These are phyloP conservation scores for Teratosphaeria pseudoeucalypti DNA, from an alignment of 2,329 filamentous ascomycete species.

Conservation along the genomic window DNA sequence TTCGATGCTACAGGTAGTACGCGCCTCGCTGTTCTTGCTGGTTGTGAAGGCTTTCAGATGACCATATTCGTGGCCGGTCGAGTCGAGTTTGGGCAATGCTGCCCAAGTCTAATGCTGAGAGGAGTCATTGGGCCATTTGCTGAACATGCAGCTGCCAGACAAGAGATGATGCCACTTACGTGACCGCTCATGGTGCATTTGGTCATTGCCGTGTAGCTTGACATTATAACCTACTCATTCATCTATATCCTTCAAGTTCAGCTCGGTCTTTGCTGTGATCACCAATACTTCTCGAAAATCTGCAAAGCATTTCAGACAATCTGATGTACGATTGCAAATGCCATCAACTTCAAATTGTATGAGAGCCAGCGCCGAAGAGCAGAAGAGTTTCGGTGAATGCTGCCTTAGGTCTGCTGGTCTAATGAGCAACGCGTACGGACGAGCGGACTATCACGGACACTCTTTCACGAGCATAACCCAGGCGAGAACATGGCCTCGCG, in stretches of 20 bases:
- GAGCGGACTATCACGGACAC: background rate
- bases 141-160: background rate
- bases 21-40: background rate
- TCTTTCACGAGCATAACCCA: background rate
- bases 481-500: background rate
- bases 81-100: background rate
- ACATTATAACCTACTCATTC: background rate
- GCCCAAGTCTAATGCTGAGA: background rate
- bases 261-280: too few relatives aligned
- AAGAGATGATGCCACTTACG: background rate
- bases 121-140: background rate
- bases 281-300: background rate
- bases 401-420: background rate
- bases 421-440: background rate
- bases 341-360: background rate
- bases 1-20: background rate
- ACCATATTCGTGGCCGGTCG: background rate
- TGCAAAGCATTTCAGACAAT: background rate
- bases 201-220: background rate
- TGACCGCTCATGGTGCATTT: background rate
- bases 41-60: background rate
- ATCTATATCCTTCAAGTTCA: background rate
- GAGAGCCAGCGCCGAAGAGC: background rate
- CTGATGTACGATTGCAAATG: background rate
- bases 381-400: background rate